phyloP scores from a whole-genome alignment of 1,284 basidiomycete genomes.

The Leccinum colubrinum region DNA sequence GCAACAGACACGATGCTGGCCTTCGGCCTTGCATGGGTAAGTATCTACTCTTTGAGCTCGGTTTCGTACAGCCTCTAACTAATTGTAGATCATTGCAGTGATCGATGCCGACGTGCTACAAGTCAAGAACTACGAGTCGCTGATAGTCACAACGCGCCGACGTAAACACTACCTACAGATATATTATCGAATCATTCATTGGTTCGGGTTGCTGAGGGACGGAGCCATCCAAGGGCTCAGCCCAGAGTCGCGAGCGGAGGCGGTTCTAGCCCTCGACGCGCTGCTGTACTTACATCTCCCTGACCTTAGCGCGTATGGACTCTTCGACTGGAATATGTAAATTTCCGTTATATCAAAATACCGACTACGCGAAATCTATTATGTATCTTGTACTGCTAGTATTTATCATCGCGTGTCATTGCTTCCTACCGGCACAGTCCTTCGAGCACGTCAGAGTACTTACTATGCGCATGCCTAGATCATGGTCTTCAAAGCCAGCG shows the following conservation, averaged over 20 bases:
- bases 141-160: background rate
- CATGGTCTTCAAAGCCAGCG: no score
- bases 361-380: no score
- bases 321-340: background rate
- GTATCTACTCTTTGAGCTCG: background rate
- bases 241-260: background rate
- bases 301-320: background rate
- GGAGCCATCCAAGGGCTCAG: background rate
- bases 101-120: background rate
- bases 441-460: no score
- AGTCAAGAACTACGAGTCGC: background rate
- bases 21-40: background rate
- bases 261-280: background rate
- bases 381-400: no score
- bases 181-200: background rate
- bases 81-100: background rate
- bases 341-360: background rate
- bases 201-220: background rate
- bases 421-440: no score
- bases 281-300: background rate
- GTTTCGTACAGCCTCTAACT: background rate
- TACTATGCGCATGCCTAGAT: no score
- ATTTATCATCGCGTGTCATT: no score
- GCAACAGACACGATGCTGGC: background rate
- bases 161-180: background rate